Conservation (phyloP, 441 rosid species). For the Adansonia rubrostipa region DNA sequence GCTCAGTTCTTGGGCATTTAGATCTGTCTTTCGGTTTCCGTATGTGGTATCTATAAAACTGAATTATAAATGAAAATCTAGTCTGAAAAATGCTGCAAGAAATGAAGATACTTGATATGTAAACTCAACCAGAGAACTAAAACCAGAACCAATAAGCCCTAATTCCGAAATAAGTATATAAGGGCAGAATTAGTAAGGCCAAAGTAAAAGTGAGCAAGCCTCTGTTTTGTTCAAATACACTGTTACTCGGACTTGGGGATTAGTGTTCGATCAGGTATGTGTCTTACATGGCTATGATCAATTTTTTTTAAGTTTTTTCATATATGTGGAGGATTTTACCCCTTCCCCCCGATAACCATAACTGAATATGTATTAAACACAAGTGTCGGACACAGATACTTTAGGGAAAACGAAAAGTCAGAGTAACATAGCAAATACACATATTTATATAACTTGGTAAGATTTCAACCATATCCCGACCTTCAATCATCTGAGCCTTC, state of each 20-base stretch:
- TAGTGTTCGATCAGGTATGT: too few species aligned
- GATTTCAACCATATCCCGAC: not conserved
- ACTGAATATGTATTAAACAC: too few species aligned
- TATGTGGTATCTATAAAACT: not conserved
- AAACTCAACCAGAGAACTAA: not conserved
- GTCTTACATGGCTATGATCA: too few species aligned
- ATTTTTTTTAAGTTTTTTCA: too few species aligned
- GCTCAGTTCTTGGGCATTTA: not conserved
- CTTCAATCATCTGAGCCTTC: conserved; percentile 22
- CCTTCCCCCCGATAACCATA: too few species aligned
- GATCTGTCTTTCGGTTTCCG: not conserved
- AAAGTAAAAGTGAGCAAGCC: not conserved
- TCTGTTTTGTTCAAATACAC: not conserved
- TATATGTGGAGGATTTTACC: too few species aligned
- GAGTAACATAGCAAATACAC: not conserved
- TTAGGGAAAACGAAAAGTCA: too few species aligned
- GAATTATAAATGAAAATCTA: conserved; percentile 1
- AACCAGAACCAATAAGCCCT: not conserved
- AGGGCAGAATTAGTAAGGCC: not conserved
- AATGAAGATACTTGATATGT: not conserved
- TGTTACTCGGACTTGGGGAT: too few species aligned
- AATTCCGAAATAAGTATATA: not conserved
- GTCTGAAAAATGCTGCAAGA: not conserved
- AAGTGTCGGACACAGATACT: too few species aligned
- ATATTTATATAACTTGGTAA: not conserved